Evolutionary conservation across 2,329 filamentous ascomycete genomes (phyloP), one percentile per base, ranked within the genome.

Genomic region (Penicillium rolfsii): DNA sequence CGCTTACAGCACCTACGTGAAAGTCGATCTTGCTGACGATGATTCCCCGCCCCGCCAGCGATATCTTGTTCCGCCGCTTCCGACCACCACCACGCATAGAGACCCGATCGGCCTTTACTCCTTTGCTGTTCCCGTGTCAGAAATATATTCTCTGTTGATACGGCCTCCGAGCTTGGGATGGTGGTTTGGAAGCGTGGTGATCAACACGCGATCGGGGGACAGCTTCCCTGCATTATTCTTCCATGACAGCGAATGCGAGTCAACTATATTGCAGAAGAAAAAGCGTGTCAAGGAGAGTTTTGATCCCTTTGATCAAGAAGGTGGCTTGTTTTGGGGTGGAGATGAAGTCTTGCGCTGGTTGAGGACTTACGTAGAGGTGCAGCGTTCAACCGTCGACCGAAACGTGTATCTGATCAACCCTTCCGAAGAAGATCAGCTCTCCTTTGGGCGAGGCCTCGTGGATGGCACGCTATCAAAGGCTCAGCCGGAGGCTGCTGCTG

Each of bases 141-240:
- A 94, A 65, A 89, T 99, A 62, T 99, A 96, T 78, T 96, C 91
- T 30, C 83, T 99, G 5, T 83, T 97, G 7, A 89, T 99, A 41
- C 87, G 95, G 1, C 94, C 94, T 3, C 96, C 95, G 5, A 97
- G 92, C 74, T 79, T 97, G 7, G 96, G 95, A 16, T 99, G 95
- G 96, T 99, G 95, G 95, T 97, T 96, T 75, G 95, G 95, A 36
- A 97, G 93, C 64, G 79, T 99, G 30, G 89, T 99, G 59, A 91
- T 99, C 80, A 99, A 99, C 74, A 92, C 91, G 1, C 84, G 91
- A 12, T 88, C 90, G 0, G 96, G 96, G 3, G 93, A 98, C 74
- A 95, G 91, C 74, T 97, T 98, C 68, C 95, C 95, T 0, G 93
- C 95, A 0, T 81, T 99, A 1, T 99, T 99, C 80, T 99, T 99